Conservation (phyloP, 371 early-diverging fungal genomes). For the Capillidium heterosporum region DNA sequence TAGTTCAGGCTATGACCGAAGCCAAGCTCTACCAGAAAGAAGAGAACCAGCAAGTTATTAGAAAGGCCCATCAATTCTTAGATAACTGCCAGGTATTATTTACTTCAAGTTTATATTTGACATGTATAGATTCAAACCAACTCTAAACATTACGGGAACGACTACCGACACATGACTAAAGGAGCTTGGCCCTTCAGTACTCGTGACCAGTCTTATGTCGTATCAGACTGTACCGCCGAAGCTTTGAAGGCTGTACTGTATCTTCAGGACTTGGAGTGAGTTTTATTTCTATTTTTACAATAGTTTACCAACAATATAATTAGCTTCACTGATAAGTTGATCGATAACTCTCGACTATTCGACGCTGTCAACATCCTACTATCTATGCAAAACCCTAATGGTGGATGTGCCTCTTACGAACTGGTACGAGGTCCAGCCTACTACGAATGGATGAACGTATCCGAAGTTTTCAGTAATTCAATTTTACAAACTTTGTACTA, state of each 20-base stretch:
- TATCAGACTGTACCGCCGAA: conserved; percentile 94
- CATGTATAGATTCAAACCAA: conserved; percentile 42
- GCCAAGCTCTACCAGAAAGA: conserved; percentile 23
- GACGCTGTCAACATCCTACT: conserved; percentile 82
- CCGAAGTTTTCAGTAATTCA: conserved; percentile 71
- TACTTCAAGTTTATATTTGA: background rate
- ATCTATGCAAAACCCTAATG: conserved; percentile 75
- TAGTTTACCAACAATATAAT: background rate
- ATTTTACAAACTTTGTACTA: conserved; percentile 10
- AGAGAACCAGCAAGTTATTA: conserved; percentile 45
- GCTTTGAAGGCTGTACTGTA: conserved; percentile 66
- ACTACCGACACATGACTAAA: conserved; percentile 63
- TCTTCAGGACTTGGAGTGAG: conserved; percentile 40
- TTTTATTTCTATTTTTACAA: background rate
- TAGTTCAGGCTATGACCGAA: conserved; percentile 62
- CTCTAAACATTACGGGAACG: conserved; percentile 36
- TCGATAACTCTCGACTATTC: conserved; percentile 40
- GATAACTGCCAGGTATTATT: conserved; percentile 53
- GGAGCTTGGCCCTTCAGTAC: conserved; percentile 97
- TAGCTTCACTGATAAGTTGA: conserved; percentile 19
- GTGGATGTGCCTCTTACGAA: conserved; percentile 89
- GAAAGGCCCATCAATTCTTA: conserved; percentile 56
- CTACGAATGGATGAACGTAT: conserved; percentile 79
- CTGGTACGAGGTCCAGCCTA: conserved; percentile 50
- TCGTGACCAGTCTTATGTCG: conserved; percentile 81